phyloP scores from a whole-genome alignment of 495 filamentous ascomycete genomes.

The Trichoderma gamsii region DNA sequence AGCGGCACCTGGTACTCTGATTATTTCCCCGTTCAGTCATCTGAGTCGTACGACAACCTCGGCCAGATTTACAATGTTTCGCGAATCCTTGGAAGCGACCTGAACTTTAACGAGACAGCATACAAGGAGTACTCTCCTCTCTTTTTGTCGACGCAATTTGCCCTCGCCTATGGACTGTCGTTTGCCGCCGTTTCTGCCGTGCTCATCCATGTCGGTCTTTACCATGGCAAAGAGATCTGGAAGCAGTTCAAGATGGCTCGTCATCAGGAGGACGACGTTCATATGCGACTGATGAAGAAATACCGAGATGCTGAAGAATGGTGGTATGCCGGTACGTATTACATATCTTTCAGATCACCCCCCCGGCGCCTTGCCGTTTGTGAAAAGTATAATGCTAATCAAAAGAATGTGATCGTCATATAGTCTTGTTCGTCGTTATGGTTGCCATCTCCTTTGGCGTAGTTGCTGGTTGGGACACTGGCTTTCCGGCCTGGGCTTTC shows the following conservation, averaged over 20 bases:
- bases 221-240: constrained; percentile 58
- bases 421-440: constrained; percentile 29
- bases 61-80: constrained; percentile 52
- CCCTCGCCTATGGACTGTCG: constrained; percentile 58
- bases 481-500: constrained; percentile 60
- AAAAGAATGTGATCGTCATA: background rate
- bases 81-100: constrained; percentile 40
- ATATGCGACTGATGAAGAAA: constrained; percentile 56
- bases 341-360: constrained; percentile 23
- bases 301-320: constrained; percentile 51
- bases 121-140: constrained; percentile 57
- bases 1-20: constrained; percentile 58
- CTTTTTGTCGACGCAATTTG: constrained; percentile 56
- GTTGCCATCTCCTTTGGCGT: constrained; percentile 47
- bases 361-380: background rate
- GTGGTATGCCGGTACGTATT: constrained; percentile 40
- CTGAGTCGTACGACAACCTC: constrained; percentile 55
- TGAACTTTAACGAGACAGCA: constrained; percentile 45
- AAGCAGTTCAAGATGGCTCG: constrained; percentile 43
- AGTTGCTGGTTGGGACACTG: constrained; percentile 58
- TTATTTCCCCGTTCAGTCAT: constrained; percentile 51
- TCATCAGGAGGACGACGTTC: constrained; percentile 60
- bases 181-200: constrained; percentile 64
- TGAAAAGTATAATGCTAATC: background rate
- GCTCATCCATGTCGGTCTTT: constrained; percentile 55